A percentile compares a stretch with the other conserved stretches of the same genome.
These are phyloP conservation scores for Auriscalpium microsporum DNA, from an alignment of 768 basidiomycete genomes.

Conservation along the genomic window DNA sequence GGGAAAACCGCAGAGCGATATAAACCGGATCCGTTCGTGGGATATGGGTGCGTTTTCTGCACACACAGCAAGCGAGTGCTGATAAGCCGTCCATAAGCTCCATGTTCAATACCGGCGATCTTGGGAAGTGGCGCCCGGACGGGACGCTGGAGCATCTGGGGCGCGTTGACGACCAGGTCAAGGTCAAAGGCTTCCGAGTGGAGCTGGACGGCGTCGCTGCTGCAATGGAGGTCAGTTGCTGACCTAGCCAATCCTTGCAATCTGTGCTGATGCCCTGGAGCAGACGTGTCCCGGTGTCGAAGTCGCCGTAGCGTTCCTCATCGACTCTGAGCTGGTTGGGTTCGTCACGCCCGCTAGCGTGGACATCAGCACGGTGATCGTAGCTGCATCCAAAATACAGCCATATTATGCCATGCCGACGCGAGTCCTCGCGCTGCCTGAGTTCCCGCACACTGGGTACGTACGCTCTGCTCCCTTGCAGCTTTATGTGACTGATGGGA, in stretches of 20 bases:
- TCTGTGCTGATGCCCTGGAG: conserved; percentile 9
- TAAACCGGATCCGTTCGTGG: conserved; percentile 39
- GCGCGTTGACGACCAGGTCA: conserved; percentile 52
- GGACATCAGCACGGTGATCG: conserved; percentile 30
- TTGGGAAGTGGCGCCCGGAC: conserved; percentile 45
- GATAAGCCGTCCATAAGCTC: conserved; percentile 16
- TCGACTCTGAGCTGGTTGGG: conserved; percentile 47
- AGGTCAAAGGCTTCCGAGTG: conserved; percentile 46
- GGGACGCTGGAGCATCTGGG: conserved; percentile 52
- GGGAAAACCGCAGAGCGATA: conserved; percentile 48
- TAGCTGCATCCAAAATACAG: conserved; percentile 40
- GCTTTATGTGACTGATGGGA: neutral
- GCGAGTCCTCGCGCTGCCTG: conserved; percentile 32
- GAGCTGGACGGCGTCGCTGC: conserved; percentile 55
- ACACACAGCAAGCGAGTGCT: neutral
- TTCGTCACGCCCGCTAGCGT: conserved; percentile 37
- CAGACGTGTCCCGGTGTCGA: conserved; percentile 36
- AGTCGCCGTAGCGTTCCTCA: conserved; percentile 41
- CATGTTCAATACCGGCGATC: conserved; percentile 62
- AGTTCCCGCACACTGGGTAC: conserved; percentile 46
- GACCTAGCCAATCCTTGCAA: neutral
- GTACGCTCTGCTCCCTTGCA: conserved; percentile 24
- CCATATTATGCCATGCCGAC: conserved; percentile 55
- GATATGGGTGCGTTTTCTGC: conserved; percentile 32
- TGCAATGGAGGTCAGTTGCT: conserved; percentile 42